Percentiles rank a stretch among this genome's conserved stretches.
Conservation (phyloP, 257 asterid species). For the Lavandula angustifolia region DNA sequence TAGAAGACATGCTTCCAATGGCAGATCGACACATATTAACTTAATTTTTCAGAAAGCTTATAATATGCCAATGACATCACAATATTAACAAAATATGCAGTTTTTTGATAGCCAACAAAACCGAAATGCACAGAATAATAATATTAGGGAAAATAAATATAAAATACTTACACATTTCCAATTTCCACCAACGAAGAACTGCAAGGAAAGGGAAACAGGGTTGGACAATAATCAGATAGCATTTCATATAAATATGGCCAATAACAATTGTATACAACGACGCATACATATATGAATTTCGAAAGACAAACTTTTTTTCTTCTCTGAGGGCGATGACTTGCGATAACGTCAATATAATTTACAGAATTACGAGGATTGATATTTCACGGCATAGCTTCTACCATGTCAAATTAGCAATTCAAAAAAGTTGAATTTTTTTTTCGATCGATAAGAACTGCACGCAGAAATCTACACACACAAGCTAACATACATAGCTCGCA, state of each 20-base stretch:
- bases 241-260: neutral
- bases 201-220: conserved; percentile 44
- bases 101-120: conserved; percentile 13
- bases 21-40: conserved; percentile 19
- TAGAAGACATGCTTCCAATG: neutral
- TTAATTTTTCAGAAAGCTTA: neutral
- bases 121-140: neutral
- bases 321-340: neutral
- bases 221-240: neutral
- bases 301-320: neutral
- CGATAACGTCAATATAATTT: neutral
- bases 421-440: conserved; percentile 2
- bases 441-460: conserved; percentile 5
- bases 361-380: neutral
- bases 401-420: conserved; percentile 20
- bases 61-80: conserved; percentile 18
- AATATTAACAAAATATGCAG: neutral
- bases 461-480: neutral
- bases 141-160: conserved; percentile 7
- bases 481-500: neutral
- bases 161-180: conserved; percentile 95
- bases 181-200: conserved; percentile 99
- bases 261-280: neutral
- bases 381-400: neutral
- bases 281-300: neutral